Evolutionary conservation across 257 asterid genomes (phyloP), one percentile per base, ranked within the genome.

Genomic region (Scutellaria barbata): DNA sequence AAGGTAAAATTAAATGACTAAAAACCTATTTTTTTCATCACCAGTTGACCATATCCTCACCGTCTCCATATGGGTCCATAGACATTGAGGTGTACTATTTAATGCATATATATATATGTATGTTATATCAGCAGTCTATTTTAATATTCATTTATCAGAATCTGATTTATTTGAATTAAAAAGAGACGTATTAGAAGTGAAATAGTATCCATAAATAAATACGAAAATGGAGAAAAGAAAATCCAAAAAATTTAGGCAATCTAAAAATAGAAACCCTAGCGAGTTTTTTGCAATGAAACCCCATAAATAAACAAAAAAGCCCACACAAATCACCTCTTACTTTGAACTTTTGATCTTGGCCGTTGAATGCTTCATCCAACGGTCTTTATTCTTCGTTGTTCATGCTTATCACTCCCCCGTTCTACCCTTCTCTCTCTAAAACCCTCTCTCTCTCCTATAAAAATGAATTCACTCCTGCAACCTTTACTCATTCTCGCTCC

Each of bases 311-410:
- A 59, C 47, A 37, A 63, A 25, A 76, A 48, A 30, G 35, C 35
- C 35, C 35, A 30, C 35, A 2, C 2, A 30, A 33, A 63, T 12
- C 17, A 41, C 13, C 25, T 45, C 20, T 47, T 8, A 1, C 63
- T 66, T 67, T 25, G 17, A 64, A 20, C 53, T 66, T 43, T 72
- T 35, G 51, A 76, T 75, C 80, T 4, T 7, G 14, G 35, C 81
- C 86, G 73, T 75, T 48, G 12, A 72, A 48, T 9, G 51, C 13
- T n/a, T 54, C 63, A 82, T 82, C 86, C 13, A 37, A 68, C 80
- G 86, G 86, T 30, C 51, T 18, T 2, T 16, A 5, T 63, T 54
- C 30, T 53, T 41, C 72, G 46, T 57, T 5, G 45, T 57, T 71
- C 79, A 51, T 45, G 59, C 80, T 70, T 69, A 63, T 75, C 68